Evolutionary conservation across 2,329 filamentous ascomycete genomes (phyloP).

Genomic region (Chaetomiaceae sp.): DNA sequence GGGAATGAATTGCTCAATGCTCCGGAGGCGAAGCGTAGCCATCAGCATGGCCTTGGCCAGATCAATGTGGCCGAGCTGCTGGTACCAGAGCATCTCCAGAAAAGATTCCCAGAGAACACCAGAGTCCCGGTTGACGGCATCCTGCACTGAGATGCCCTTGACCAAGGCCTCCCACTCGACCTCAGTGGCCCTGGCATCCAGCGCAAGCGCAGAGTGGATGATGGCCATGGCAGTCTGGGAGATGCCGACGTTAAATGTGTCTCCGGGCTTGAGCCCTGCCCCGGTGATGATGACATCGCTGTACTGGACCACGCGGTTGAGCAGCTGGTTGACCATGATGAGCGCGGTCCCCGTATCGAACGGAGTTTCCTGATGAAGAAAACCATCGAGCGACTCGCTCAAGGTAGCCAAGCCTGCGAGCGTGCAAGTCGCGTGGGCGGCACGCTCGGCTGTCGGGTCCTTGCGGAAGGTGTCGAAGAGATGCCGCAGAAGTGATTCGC

Average conservation of each 20-base stretch:
- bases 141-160: constrained; percentile 56
- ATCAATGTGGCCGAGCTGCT: constrained; percentile 49
- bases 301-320: constrained; percentile 62
- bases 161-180: constrained; percentile 65
- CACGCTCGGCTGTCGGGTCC: constrained; percentile 49
- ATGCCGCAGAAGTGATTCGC: constrained; percentile 71
- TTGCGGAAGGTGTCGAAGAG: constrained; percentile 63
- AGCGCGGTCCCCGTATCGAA: constrained; percentile 50
- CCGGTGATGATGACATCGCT: constrained; percentile 55
- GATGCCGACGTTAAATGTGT: constrained; percentile 48
- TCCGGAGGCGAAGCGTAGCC: constrained; percentile 65
- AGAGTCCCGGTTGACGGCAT: constrained; percentile 66
- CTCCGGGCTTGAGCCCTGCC: constrained; percentile 44
- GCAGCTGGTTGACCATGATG: constrained; percentile 59
- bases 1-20: constrained; percentile 68
- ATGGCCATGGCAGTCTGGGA: constrained; percentile 57
- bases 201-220: constrained; percentile 60
- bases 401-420: constrained; percentile 61
- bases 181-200: constrained; percentile 67
- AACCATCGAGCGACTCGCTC: constrained; percentile 53
- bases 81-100: constrained; percentile 60
- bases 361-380: constrained; percentile 43
- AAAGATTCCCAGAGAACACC: constrained; percentile 75
- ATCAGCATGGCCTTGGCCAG: constrained; percentile 71
- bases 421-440: constrained; percentile 58